Conservation (phyloP, 805 yeast genomes). For the Metschnikowia aberdeeniae region DNA sequence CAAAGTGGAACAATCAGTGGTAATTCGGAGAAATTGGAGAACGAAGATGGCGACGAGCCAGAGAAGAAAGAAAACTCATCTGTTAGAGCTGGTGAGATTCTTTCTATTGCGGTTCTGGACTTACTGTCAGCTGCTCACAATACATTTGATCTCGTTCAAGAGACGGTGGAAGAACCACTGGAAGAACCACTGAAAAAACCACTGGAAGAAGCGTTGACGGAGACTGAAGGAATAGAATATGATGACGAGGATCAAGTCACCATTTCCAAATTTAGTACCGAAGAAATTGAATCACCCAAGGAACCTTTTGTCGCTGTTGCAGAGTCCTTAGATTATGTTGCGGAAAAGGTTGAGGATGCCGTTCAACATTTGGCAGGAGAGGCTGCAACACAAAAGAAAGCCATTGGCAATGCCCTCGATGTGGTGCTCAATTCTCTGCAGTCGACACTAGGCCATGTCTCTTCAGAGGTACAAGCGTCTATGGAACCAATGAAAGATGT, state of each 20-base stretch:
- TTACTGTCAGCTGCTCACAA: not conserved
- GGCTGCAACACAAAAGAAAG: not conserved
- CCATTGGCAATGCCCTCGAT: not conserved
- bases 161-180: not conserved
- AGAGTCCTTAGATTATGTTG: not conserved
- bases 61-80: no score
- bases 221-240: not conserved
- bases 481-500: not conserved
- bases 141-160: not conserved
- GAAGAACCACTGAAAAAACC: not conserved
- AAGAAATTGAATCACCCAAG: not conserved
- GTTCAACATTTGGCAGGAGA: not conserved
- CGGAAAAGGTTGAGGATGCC: not conserved
- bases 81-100: no score
- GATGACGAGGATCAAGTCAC: not conserved
- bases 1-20: no score
- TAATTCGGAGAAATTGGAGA: no score
- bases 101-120: no score
- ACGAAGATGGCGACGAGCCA: no score
- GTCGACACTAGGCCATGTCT: not conserved
- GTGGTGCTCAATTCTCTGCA: not conserved
- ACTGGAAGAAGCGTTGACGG: not conserved
- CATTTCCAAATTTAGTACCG: not conserved
- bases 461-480: not conserved
- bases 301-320: constrained; percentile 1